Conservation (phyloP, 768 basidiomycete species). For the Lactifluus volemus region DNA sequence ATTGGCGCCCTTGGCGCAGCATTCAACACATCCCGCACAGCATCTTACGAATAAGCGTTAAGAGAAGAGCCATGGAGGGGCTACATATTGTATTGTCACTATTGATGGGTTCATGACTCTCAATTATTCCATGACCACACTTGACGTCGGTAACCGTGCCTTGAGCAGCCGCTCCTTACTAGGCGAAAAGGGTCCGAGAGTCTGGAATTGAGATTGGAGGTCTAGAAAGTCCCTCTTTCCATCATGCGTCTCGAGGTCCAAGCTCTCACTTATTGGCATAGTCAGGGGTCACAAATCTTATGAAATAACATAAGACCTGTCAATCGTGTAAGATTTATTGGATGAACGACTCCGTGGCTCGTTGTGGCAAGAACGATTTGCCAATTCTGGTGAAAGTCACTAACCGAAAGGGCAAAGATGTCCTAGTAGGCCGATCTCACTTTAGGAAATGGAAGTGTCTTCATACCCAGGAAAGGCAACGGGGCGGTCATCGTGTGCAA, state of each 20-base stretch:
- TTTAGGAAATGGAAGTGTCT: constrained; percentile 7
- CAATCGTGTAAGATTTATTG: constrained; percentile 1
- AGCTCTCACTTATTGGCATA: constrained; percentile 3
- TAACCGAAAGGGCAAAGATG: constrained; percentile 15
- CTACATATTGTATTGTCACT: neutral
- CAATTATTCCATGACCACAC: neutral
- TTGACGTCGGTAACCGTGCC: neutral
- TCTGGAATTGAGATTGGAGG: neutral
- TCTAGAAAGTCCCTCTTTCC: neutral
- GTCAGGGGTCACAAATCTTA: constrained; percentile 1
- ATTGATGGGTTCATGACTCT: neutral
- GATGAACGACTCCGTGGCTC: neutral
- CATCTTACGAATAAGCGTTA: neutral
- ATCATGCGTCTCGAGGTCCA: neutral
- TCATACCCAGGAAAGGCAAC: constrained; percentile 11
- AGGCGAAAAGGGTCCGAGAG: neutral
- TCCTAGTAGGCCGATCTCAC: neutral
- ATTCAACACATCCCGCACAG: neutral
- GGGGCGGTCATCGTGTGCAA: neutral
- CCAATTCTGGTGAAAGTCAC: neutral
- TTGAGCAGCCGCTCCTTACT: neutral
- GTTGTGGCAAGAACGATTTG: neutral
- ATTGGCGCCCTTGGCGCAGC: neutral
- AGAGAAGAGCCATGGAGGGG: neutral
- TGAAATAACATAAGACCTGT: neutral